Evolutionary conservation across 176 grass and related monocot genomes (phyloP), one percentile per base, ranked within the genome.

Genomic region (Lolium perenne): DNA sequence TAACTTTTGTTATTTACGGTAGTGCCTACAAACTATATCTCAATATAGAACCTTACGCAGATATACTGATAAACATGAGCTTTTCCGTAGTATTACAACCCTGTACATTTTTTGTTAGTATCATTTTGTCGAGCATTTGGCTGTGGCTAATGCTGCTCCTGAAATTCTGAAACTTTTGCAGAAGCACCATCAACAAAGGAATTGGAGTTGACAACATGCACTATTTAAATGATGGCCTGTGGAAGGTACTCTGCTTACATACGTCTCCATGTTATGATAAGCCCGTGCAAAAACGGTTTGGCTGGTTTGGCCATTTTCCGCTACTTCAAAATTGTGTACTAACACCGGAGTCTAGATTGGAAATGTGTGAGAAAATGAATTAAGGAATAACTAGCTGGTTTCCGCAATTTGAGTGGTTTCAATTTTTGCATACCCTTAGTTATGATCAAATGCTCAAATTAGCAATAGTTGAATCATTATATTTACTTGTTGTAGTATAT

Each of bases 181-280:
- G 97, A 80, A 94, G 80, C 71, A 93, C 90, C 81, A 91, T 99
- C 80, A 96, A 99, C 88, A 99, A 94, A 78, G 97, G 97, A 76
- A 99, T 99, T 91, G 97, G 90, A 80, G 97, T 99, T 73, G 97
- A 96, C 81, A 99, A 94, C 65, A 96, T 99, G 97, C 97, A 99
- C 82, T 99, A 96, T 76, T 89, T 99, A 16, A 99, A 99, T 87
- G 97, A 99, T 81, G 97, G 97, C 57, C 77, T 99, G 66, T 99
- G 97, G 97, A 99, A 99, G 97, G 97, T 99, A 88, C 48, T 43
- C 7, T 17, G 2, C 5, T 77, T 69, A 10, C 55, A 47, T 50
- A 12, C 14, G 43, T 62, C 46, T 43, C 41, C 41, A 47, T 47
- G 7, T 47, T 8, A 47, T 47, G 41, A 43, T 47, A 8, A 47